Conservation (phyloP, 495 filamentous ascomycete species). For the Neurospora hispaniola region DNA sequence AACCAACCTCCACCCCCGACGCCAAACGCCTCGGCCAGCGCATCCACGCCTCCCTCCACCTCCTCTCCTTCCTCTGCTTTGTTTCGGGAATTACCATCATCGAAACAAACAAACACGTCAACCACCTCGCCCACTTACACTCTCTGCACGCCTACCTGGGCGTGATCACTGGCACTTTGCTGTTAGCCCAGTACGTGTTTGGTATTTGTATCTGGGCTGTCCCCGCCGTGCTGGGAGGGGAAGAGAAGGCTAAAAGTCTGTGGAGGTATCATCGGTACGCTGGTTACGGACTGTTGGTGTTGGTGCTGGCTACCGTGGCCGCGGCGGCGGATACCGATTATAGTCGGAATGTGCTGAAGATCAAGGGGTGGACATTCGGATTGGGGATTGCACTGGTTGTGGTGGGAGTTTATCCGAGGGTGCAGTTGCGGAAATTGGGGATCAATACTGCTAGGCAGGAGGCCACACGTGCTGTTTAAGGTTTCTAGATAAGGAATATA, state of each 20-base stretch:
- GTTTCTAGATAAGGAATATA: not conserved
- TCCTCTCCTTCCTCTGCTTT: constrained; percentile 50
- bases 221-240: constrained; percentile 63
- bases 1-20: constrained; percentile 66
- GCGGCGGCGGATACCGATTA: constrained; percentile 69
- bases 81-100: constrained; percentile 63
- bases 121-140: constrained; percentile 55
- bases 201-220: constrained; percentile 71
- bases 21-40: constrained; percentile 66
- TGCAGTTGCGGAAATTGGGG: constrained; percentile 77
- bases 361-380: constrained; percentile 63
- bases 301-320: constrained; percentile 62
- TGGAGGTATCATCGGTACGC: constrained; percentile 81
- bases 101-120: constrained; percentile 66
- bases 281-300: constrained; percentile 64
- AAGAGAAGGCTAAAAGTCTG: constrained; percentile 63
- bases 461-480: not conserved
- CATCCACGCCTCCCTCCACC: constrained; percentile 56
- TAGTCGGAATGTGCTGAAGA: constrained; percentile 46
- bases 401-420: constrained; percentile 59
- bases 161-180: constrained; percentile 57
- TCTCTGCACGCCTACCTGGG: constrained; percentile 74
- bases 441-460: constrained; percentile 18
- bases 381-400: constrained; percentile 51
- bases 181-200: constrained; percentile 62